Evolutionary conservation across 2,329 filamentous ascomycete species (phyloP), one percentile per base, ranked within the genome.

Genomic region (Amauroascus verrucosus): DNA sequence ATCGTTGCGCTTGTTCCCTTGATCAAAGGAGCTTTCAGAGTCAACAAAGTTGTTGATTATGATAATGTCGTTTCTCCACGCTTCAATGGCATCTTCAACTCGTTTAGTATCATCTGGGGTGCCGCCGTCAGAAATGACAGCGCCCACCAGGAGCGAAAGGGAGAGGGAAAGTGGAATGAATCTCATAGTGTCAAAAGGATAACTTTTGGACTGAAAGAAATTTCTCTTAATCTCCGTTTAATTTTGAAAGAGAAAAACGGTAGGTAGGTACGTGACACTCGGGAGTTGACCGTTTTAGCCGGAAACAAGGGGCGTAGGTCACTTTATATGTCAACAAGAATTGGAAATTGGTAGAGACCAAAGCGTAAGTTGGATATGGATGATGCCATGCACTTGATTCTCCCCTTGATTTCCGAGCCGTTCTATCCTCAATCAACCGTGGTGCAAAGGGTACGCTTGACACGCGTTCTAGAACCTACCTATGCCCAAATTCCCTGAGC

Each of bases 21-120:
- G 38, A 16, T 37, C 45, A 9, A 48, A 48, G 45, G n/a, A 8
- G 16, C 35, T 18, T 3, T 13, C 22, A 44, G 33, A 35, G 18
- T 45, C 26, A 16, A 48, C 35, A 38, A 54, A 54, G 26, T 20
- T 32, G 11, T 48, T 54, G 16, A 54, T 48, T 6, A 13, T 35
- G 26, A 20, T 32, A n/a, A 48, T 54, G 24, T 48, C 45, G 11
- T 14, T 9, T 14, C 16, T 33, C 51, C 45, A 54, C 13, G 35
- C 26, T 35, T 26, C 16, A 22, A 54, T 54, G 24, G 51, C 45
- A 11, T 48, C 7, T 43, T 43, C 24, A 35, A 54, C 44, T 16
- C 18, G 20, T 14, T 20, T 20, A n/a, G 3, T 6, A 6, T 46
- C 30, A 37, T 52, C 24, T 18, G 37, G 24, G 22, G 6, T 7